Base-by-base conservation (phyloP, 2,329 filamentous ascomycete species). In the Penicillium janthinellum region DNA sequence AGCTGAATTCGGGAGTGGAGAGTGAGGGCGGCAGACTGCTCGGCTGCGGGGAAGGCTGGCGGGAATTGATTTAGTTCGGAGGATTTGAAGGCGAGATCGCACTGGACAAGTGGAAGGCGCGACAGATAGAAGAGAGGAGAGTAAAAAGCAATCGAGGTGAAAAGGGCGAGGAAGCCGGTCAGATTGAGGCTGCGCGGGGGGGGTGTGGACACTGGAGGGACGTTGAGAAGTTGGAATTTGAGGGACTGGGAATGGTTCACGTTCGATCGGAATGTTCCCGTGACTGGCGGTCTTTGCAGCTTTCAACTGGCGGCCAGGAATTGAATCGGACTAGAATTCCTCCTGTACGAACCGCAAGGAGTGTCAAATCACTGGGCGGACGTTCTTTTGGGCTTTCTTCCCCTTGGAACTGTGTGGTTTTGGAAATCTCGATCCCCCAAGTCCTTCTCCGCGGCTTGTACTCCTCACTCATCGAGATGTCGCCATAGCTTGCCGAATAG, bases 1-100 rank as follows among this genome's bases (percentile, higher is more conserved):
- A 62, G 60, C 59, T 67, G 64, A 52, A 61, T 60, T 66, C 55
- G 61, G 61, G 60, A 69, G 67, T 67, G 67, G 64, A 69, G 64
- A 65, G 65, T 28, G 49, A 52, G 22, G 55, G 58, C 37, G 53
- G 50, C 56, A 51, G 54, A 52, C 49, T 59, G 45, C 34, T 63
- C 60, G 63, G 60, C 62, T 68, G 67, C 67, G 67, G 66, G 67
- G 66, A 68, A 67, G 55, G 44, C 54, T 47, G 57, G 44, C 54
- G 49, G 57, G 28, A 63, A 58, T 52, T 53, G 31, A 54, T 45
- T 15, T 34, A 52, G 41, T 52, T 47, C 34, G 39, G 47, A 44
- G 11, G 35, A 35, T 45, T 51, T 38, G 54, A 35, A 15, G 42
- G 10, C 28, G 22, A 49, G 54, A 37, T 51, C 39, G 17, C 22